Percentiles rank a stretch among this genome's conserved stretches.
Conservation (phyloP, 495 filamentous ascomycete species). For the Aspergillus biplanus region DNA sequence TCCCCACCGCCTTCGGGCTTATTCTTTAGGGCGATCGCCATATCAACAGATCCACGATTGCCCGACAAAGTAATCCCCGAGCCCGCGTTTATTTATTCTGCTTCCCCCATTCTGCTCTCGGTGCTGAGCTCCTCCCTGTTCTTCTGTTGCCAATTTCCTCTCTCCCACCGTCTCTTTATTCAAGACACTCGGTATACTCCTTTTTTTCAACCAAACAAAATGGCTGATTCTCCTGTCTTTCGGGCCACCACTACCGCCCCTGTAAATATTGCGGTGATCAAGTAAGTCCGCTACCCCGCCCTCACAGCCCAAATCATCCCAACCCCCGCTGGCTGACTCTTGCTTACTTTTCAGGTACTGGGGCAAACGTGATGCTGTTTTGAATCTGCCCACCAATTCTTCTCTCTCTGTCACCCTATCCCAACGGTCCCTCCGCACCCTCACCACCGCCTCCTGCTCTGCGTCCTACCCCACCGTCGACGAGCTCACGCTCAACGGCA, state of each 20-base stretch:
- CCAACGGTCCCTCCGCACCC: conserved; percentile 88
- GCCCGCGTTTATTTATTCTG: conserved; percentile 6
- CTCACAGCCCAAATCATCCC: conserved; percentile 17
- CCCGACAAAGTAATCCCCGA: conserved; percentile 14
- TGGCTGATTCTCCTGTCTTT: conserved; percentile 62
- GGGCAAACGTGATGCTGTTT: conserved; percentile 90
- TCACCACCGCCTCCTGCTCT: conserved; percentile 94
- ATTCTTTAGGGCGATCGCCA: neutral
- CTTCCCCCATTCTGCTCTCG: neutral
- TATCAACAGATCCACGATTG: neutral
- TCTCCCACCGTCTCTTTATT: conserved; percentile 3
- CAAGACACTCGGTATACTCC: conserved; percentile 4
- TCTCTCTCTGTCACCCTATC: conserved; percentile 96
- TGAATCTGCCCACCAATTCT: conserved; percentile 97
- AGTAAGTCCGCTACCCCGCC: conserved; percentile 58
- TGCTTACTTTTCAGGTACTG: conserved; percentile 70
- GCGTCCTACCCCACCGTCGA: conserved; percentile 69
- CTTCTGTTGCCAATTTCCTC: conserved; percentile 4
- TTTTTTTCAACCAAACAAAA: conserved; percentile 27
- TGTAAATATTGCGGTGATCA: conserved; percentile 99
- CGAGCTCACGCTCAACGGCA: conserved; percentile 82
- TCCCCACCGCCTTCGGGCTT: conserved; percentile 23
- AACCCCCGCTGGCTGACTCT: conserved; percentile 30
- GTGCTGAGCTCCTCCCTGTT: conserved; percentile 1
- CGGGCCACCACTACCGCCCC: conserved; percentile 94